Evolutionary conservation across 1,139 yeast genomes (phyloP).

Genomic region (Saccharomycopsis hybrid): DNA sequence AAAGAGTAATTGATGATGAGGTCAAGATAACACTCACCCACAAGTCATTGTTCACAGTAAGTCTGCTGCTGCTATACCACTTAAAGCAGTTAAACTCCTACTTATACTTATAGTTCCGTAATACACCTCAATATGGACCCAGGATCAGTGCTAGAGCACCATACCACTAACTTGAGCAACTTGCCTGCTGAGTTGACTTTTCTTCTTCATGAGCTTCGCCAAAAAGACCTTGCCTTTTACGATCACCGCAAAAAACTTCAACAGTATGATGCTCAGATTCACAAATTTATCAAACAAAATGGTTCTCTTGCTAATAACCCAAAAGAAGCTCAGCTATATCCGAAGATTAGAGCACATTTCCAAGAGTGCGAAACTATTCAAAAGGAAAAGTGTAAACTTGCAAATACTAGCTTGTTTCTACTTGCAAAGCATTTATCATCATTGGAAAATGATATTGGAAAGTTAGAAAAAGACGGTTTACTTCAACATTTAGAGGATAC

Average conservation of each 20-base stretch:
- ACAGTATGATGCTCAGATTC: constrained; percentile 70
- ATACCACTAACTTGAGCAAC: constrained; percentile 71
- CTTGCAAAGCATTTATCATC: constrained; percentile 68
- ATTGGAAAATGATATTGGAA: constrained; percentile 70
- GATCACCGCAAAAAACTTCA: constrained; percentile 64
- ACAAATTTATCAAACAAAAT: constrained; percentile 74
- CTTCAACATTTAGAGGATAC: constrained; percentile 46
- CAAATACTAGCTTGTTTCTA: constrained; percentile 76
- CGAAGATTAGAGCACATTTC: constrained; percentile 67
- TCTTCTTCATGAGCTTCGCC: constrained; percentile 70
- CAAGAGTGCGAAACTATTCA: constrained; percentile 56
- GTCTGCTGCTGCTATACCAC: too few species aligned
- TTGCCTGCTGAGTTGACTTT: constrained; percentile 87
- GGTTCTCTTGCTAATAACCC: constrained; percentile 82
- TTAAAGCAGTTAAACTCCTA: too few species aligned
- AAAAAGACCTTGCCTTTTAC: constrained; percentile 58
- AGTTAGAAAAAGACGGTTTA: constrained; percentile 73
- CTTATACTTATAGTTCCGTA: too few species aligned
- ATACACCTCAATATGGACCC: constrained; percentile 57
- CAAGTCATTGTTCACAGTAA: too few species aligned
- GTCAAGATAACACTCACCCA: too few species aligned
- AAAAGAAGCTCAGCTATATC: constrained; percentile 63
- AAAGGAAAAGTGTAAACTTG: constrained; percentile 68
- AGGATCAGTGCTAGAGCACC: constrained; percentile 67
- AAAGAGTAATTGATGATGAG: too few species aligned